Evolutionary conservation across 2,329 filamentous ascomycete species (phyloP).

Genomic region (Neodidymelliopsis sp.): DNA sequence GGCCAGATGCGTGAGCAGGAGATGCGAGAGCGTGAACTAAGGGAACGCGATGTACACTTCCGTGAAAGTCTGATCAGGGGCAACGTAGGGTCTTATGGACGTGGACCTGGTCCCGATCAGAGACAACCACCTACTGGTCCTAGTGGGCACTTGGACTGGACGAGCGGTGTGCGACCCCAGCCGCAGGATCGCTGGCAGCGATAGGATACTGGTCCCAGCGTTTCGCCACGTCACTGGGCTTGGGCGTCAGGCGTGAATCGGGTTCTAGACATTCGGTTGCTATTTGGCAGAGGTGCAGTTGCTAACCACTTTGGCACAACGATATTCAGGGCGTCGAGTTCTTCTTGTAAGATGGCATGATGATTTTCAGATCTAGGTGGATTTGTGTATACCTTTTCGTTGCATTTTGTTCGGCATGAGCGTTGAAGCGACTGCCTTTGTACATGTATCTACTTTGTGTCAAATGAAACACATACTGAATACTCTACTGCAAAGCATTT

Average conservation of each 20-base stretch:
- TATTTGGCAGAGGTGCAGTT: constrained; percentile 1
- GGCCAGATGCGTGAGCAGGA: constrained; percentile 31
- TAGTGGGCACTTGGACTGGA: constrained; percentile 32
- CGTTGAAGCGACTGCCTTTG: constrained; percentile 10
- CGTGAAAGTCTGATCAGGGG: constrained; percentile 30
- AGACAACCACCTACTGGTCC: constrained; percentile 17
- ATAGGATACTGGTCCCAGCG: neutral
- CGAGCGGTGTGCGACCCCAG: constrained; percentile 26
- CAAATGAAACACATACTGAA: neutral
- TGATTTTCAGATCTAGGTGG: constrained; percentile 1
- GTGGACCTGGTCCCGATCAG: constrained; percentile 22
- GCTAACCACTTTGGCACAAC: no score
- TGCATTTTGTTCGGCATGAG: constrained; percentile 7
- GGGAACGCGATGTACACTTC: constrained; percentile 29
- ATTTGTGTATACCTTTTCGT: constrained; percentile 7
- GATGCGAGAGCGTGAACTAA: constrained; percentile 30
- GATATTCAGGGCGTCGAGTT: constrained; percentile 7
- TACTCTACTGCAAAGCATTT: no score
- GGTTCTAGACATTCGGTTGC: neutral
- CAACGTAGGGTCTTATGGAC: constrained; percentile 27
- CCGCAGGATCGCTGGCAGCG: constrained; percentile 30
- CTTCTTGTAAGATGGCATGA: constrained; percentile 13
- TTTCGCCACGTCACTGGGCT: neutral
- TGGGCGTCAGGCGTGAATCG: neutral
- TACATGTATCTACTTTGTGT: constrained; percentile 12